A percentile compares a stretch with the other conserved stretches of the same genome.
These are phyloP conservation scores for Lichtheimia hyalospora DNA, from an alignment of 371 early-diverging fungal species.

Conservation along the genomic window DNA sequence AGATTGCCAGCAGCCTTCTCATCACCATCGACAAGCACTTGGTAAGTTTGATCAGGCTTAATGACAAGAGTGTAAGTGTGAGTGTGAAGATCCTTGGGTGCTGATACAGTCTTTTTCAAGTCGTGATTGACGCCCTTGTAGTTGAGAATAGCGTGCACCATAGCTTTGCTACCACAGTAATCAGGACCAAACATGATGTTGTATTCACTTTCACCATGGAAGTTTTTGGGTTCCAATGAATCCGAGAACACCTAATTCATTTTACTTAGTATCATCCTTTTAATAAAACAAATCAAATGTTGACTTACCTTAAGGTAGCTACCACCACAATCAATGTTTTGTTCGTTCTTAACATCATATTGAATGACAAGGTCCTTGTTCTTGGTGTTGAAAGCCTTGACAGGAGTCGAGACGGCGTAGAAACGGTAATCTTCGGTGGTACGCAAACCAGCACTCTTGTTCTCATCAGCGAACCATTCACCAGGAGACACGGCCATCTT, in stretches of 20 bases:
- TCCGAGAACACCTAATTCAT: conserved; percentile 57
- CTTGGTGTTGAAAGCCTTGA: conserved; percentile 74
- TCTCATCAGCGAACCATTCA: conserved; percentile 78
- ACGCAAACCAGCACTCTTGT: conserved; percentile 69
- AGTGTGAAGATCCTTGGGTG: conserved; percentile 75
- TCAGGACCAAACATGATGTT: conserved; percentile 97
- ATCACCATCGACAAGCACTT: conserved; percentile 81
- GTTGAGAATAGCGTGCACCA: conserved; percentile 93
- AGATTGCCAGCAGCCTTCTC: conserved; percentile 69
- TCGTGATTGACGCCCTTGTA: conserved; percentile 92
- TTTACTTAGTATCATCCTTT: too few relatives aligned
- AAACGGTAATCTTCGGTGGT: conserved; percentile 84
- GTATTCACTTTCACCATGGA: conserved; percentile 90
- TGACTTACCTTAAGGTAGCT: conserved; percentile 96
- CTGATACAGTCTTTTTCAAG: conserved; percentile 61
- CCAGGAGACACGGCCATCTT: conserved; percentile 73
- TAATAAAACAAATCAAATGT: too few relatives aligned
- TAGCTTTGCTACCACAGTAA: conserved; percentile 89
- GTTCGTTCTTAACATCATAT: conserved; percentile 95
- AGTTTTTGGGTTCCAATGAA: conserved; percentile 68
- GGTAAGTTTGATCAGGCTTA: conserved; percentile 87
- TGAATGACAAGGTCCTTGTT: conserved; percentile 87
- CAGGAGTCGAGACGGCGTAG: conserved; percentile 81
- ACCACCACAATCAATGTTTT: conserved; percentile 94
- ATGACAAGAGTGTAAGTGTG: conserved; percentile 91